Percentiles rank a stretch among this genome's conserved stretches.
phyloP scores from a whole-genome alignment of 495 filamentous ascomycete species.

The Neurospora sp. region DNA sequence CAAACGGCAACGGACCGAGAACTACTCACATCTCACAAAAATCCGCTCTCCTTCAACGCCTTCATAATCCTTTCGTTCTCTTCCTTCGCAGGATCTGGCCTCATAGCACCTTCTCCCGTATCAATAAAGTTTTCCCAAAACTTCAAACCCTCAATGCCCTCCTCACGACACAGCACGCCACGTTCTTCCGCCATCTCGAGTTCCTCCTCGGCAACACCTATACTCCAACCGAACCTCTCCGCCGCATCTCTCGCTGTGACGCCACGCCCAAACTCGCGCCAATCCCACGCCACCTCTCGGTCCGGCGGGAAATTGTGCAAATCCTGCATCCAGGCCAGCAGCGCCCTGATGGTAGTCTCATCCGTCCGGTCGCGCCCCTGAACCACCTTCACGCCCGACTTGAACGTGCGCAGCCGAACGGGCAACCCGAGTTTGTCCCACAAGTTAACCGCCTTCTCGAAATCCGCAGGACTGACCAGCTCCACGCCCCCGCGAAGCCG shows the following conservation, averaged over 20 bases:
- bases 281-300: constrained; percentile 62
- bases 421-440: constrained; percentile 87
- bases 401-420: constrained; percentile 77
- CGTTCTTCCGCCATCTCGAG: constrained; percentile 92
- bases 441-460: constrained; percentile 74
- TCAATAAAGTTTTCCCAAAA: constrained; percentile 70
- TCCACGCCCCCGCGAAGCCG: constrained; percentile 92
- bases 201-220: constrained; percentile 94
- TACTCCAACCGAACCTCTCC: constrained; percentile 91
- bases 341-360: constrained; percentile 69
- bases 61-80: constrained; percentile 18
- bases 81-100: constrained; percentile 11
- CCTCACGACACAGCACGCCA: constrained; percentile 73
- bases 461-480: constrained; percentile 82
- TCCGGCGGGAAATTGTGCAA: constrained; percentile 54
- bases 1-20: background rate
- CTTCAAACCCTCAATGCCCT: constrained; percentile 67
- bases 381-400: constrained; percentile 83
- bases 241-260: constrained; percentile 86
- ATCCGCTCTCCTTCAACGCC: constrained; percentile 23
- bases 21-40: constrained; percentile 24
- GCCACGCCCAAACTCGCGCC: constrained; percentile 64
- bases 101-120: constrained; percentile 25
- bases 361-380: constrained; percentile 83
- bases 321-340: constrained; percentile 69